Conservation (phyloP, 2,329 filamentous ascomycete species). For the Davidsoniella australis region DNA sequence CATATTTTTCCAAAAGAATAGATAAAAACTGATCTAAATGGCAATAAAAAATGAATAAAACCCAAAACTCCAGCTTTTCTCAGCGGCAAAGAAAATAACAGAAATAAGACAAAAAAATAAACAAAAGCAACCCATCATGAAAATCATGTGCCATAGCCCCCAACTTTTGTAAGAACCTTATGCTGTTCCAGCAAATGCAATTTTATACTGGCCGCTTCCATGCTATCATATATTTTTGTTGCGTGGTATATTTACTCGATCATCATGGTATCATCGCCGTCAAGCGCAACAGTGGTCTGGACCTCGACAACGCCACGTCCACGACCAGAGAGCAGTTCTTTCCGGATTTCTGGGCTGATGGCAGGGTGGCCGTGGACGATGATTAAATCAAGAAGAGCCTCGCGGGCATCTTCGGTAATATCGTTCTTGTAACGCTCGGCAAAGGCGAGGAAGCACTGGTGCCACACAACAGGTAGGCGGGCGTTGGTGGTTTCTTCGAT, state of each 20-base stretch:
- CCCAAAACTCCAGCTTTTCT: constrained; percentile 11
- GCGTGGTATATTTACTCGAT: no score
- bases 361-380: constrained; percentile 69
- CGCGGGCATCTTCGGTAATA: constrained; percentile 86
- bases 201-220: no score
- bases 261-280: constrained; percentile 87
- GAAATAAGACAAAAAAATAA: constrained; percentile 1
- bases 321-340: constrained; percentile 74
- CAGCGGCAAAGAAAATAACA: neutral
- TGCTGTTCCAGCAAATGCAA: no score
- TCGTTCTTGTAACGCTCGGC: constrained; percentile 90
- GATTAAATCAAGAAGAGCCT: constrained; percentile 75
- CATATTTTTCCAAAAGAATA: neutral
- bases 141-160: constrained; percentile 12
- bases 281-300: constrained; percentile 31
- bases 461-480: constrained; percentile 85
- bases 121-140: constrained; percentile 11
- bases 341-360: constrained; percentile 80
- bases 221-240: no score
- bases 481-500: constrained; percentile 34
- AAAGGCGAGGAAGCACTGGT: constrained; percentile 83
- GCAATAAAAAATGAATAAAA: constrained; percentile 4
- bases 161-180: constrained; percentile 9
- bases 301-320: constrained; percentile 52
- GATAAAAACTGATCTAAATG: constrained; percentile 5